Conservation (phyloP, 1,284 basidiomycete genomes). For the Schizophyllum amplum region DNA sequence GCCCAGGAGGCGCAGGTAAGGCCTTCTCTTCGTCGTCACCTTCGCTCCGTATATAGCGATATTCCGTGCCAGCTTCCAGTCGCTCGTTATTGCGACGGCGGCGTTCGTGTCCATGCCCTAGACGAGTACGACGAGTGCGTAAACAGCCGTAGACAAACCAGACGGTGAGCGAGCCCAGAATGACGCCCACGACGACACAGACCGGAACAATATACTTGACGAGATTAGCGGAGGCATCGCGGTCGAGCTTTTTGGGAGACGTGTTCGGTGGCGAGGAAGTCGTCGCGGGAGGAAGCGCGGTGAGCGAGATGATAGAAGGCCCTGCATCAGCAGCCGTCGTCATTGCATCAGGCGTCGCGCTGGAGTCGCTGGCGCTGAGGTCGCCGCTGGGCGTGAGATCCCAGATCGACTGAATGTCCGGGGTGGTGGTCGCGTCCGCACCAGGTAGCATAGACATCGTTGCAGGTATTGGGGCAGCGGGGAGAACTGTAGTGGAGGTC, state of each 20-base stretch:
- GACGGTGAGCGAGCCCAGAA: constrained; percentile 11
- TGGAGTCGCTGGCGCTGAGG: background rate
- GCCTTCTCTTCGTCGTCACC: constrained; percentile 3
- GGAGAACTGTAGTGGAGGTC: constrained; percentile 3
- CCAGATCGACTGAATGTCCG: constrained; percentile 4
- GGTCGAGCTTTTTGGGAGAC: constrained; percentile 8
- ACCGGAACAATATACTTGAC: constrained; percentile 9
- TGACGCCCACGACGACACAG: constrained; percentile 10
- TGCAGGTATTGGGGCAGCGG: background rate
- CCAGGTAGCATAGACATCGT: constrained; percentile 1
- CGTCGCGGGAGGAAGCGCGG: constrained; percentile 11
- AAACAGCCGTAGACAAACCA: constrained; percentile 14
- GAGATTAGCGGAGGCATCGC: constrained; percentile 7
- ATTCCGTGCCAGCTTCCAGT: constrained; percentile 13
- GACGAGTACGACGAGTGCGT: constrained; percentile 5
- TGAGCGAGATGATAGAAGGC: constrained; percentile 9
- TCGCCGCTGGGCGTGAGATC: background rate
- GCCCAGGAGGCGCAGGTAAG: constrained; percentile 7
- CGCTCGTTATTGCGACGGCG: constrained; percentile 12
- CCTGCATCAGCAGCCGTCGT: constrained; percentile 3
- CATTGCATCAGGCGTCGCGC: constrained; percentile 1
- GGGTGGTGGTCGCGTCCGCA: constrained; percentile 1
- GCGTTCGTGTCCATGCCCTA: constrained; percentile 1
- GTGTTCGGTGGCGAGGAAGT: constrained; percentile 3
- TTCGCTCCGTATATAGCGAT: constrained; percentile 4